Conservation (phyloP, 768 basidiomycete species). For the Mycena galopus region DNA sequence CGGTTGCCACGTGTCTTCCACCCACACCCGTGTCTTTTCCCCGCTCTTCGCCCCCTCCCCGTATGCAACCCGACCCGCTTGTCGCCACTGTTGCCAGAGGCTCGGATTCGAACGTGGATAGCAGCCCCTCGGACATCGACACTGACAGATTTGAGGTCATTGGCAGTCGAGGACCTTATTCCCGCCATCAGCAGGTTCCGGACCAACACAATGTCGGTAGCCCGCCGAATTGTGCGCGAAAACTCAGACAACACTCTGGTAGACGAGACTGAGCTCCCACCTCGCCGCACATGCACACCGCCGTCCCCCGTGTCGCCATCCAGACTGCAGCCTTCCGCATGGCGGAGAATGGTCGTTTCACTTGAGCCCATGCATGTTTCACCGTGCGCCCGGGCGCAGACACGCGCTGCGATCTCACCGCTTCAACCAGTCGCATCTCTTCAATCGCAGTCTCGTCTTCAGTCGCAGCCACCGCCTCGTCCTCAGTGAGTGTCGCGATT, state of each 20-base stretch:
- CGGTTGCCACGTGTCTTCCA: neutral
- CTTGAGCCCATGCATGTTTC: constrained; percentile 9
- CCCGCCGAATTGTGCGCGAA: constrained; percentile 2
- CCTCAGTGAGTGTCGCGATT: too few relatives aligned
- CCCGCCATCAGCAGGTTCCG: neutral
- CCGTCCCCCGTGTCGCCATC: constrained; percentile 11
- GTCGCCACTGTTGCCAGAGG: neutral
- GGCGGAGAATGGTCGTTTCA: neutral
- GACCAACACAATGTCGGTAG: neutral
- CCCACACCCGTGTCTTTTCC: constrained; percentile 1
- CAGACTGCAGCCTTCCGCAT: neutral
- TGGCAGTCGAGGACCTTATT: constrained; percentile 15
- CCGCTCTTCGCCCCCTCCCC: neutral
- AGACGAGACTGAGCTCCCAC: neutral
- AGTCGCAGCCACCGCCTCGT: too few relatives aligned
- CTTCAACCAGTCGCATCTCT: too few relatives aligned
- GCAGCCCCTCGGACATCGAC: neutral
- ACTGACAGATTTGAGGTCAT: constrained; percentile 22
- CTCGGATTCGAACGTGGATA: neutral
- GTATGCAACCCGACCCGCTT: neutral
- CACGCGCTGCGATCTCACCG: too few relatives aligned
- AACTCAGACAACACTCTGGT: constrained; percentile 27
- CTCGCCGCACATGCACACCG: neutral
- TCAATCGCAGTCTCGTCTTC: too few relatives aligned
- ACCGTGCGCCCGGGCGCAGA: too few relatives aligned